phyloP scores from a whole-genome alignment of 2,329 filamentous ascomycete species.

The Fusarium caatingaense region DNA sequence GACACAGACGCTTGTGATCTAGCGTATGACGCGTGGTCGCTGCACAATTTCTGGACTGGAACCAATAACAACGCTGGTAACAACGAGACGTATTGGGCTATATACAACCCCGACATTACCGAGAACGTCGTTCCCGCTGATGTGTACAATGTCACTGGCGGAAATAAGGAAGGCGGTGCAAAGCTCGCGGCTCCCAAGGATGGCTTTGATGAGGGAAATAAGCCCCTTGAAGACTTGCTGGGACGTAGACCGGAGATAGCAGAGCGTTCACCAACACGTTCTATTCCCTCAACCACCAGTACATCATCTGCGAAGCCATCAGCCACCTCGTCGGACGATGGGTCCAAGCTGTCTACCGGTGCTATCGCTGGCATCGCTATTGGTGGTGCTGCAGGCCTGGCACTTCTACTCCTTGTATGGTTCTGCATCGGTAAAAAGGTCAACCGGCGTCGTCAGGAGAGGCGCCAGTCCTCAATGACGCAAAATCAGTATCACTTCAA shows the following conservation, averaged over 20 bases:
- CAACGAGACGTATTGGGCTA: background rate
- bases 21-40: background rate
- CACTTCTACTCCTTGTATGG: background rate
- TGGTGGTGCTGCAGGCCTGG: background rate
- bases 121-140: background rate
- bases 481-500: background rate
- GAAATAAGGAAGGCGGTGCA: background rate
- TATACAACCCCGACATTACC: background rate
- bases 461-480: background rate
- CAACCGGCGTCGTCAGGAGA: background rate
- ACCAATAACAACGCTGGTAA: background rate
- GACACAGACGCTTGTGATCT: background rate
- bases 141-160: background rate
- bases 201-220: background rate
- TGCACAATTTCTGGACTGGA: conserved; percentile 12
- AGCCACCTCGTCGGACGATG: background rate
- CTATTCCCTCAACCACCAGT: background rate
- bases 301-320: background rate
- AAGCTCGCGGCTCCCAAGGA: background rate
- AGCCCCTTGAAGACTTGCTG: background rate
- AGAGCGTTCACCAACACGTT: background rate
- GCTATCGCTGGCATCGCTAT: background rate
- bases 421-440: background rate
- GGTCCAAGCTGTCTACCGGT: background rate
- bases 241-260: background rate